Evolutionary conservation across 78 protist genomes (phyloP), one percentile per base, ranked within the genome.

Genomic region (Guillardia theta): DNA sequence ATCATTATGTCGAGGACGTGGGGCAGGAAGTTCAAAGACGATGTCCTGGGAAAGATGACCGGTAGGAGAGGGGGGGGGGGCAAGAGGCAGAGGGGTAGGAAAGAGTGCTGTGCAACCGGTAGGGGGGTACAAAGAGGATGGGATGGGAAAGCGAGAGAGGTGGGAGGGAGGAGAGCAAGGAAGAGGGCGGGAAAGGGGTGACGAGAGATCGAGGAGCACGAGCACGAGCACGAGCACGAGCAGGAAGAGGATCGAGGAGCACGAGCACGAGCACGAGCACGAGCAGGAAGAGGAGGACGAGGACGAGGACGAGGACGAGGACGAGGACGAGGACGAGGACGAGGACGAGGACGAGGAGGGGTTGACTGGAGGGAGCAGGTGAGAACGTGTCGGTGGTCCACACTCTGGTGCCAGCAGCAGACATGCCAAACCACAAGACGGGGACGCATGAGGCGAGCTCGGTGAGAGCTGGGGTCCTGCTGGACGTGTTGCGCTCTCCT

Each of bases 341-440:
- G 64, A 19, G 64, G 12, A n/a, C n/a, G n/a, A n/a, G n/a, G n/a
- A n/a, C n/a, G n/a, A n/a, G n/a, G n/a, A n/a, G n/a, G n/a, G n/a
- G 19, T 53, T 19, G 64, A n/a, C n/a, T n/a, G n/a, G n/a, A n/a
- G n/a, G n/a, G n/a, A n/a, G n/a, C 70, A 6, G 83, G 83, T 0
- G 45, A 70, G 41, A 70, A 70, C 83, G 15, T 1, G 33, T 33
- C 45, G 45, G 36, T 33, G 45, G 83, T 70, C 36, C 83, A 70
- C 83, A 70, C 83, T 15, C 41, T 43, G 90, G 90, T 78, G 45
- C 90, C 90, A 30, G 90, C 90, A 22, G 90, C 90, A 2, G 90
- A 78, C 90, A 78, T 78, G 90, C 90, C 90, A 45, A 78, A 78
- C 90, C 90, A 78, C 90, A n/a, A 48, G 37, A 43, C 21, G 0